Evolutionary conservation across 495 filamentous ascomycete genomes (phyloP), one percentile per base, ranked within the genome.

Genomic region (Pyronema omphalodes): DNA sequence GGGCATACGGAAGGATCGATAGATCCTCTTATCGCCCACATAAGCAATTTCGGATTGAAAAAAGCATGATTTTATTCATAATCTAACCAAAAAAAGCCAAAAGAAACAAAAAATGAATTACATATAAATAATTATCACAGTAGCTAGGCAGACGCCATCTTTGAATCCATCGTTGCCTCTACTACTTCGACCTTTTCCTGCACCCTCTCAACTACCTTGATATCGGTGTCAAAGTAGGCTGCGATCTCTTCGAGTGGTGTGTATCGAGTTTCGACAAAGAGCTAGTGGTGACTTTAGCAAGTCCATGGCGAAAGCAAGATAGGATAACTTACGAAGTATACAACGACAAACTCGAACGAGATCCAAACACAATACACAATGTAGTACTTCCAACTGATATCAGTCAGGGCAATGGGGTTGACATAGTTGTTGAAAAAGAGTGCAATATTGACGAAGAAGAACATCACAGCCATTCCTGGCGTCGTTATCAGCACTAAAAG

Each of bases 361-460:
- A 76, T 53, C 68, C 70, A 72, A 17, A 64, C 59, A 61, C 64
- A 67, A 57, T 71, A 73, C 33, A 70, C 59, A 35, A 69, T 65
- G 53, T 73, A 70, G 58, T 69, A 69, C 52, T 67, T 70, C 69
- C 68, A 71, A 9, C 36, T 59, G 48, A 71, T 65, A n/a, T 44
- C 47, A n/a, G 57, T 53, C n/a, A 74, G 60, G 0, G 68, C 71
- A 23, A 74, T 66, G 0, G 72, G 71, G 62, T 74, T 74, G 58
- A 74, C 70, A 55, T 73, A 71, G 54, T 71, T 68, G 58, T 73
- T 70, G 62, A 74, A 69, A 57, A 71, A 70, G 7, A 73, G 65
- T 14, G 71, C 68, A 48, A 71, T 54, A 57, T 68, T 68, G 49
- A 68, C 67, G 45, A 63, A 68, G 44, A 69, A 63, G 52, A 72